Percentiles rank a stretch among this genome's conserved stretches.
Evolutionary conservation across 1,284 basidiomycete genomes (phyloP).

Genomic region (Apiotrichum gamsii): DNA sequence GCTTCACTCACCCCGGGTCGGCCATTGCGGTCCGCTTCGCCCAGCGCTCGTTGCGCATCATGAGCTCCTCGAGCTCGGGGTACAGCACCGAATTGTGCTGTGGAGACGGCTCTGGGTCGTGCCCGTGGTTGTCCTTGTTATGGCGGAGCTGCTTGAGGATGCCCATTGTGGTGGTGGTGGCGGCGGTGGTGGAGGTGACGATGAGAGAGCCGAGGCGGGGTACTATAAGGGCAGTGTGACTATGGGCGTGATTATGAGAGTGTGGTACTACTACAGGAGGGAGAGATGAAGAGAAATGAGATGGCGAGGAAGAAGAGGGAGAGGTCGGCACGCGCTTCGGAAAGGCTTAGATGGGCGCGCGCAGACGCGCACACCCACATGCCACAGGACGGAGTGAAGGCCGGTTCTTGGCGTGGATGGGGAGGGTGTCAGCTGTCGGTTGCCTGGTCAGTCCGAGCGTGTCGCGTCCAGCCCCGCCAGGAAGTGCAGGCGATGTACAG

Average conservation of each 20-base stretch:
- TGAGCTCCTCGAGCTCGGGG: slow-evolving; percentile 18
- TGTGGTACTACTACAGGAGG: no score
- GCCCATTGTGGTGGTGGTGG: background rate
- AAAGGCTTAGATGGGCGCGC: no score
- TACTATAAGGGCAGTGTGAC: no score
- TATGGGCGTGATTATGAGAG: background rate
- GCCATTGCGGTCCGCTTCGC: slow-evolving; percentile 7
- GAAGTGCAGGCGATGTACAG: no score
- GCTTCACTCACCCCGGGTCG: slow-evolving; percentile 11
- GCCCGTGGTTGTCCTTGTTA: background rate
- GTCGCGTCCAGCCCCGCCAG: no score
- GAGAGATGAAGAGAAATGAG: background rate
- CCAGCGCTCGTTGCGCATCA: slow-evolving; percentile 19
- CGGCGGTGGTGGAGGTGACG: background rate
- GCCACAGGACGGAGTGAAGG: no score
- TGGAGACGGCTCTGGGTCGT: slow-evolving; percentile 1
- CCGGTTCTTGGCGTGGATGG: no score
- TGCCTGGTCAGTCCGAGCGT: no score
- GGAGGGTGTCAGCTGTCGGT: no score
- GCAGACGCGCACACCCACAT: no score
- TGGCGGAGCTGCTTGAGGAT: background rate
- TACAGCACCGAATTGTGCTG: slow-evolving; percentile 7
- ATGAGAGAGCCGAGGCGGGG: background rate
- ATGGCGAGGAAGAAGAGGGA: no score
- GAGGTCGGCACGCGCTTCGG: no score